Evolutionary conservation across 1,139 yeast species (phyloP).

Genomic region (Lodderomyces parapsilosis): DNA sequence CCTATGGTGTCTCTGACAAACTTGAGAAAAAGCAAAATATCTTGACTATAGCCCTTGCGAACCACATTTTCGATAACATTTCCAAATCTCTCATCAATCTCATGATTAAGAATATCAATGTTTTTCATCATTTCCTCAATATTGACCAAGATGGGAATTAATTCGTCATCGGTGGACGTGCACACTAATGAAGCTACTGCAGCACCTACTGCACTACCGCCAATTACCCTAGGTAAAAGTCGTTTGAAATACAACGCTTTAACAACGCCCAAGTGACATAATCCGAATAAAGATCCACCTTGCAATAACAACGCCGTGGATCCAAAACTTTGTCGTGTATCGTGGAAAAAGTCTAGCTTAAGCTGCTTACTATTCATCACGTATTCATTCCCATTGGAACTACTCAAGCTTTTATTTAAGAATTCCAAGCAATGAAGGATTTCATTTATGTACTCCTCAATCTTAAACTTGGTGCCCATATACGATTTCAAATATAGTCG

Average conservation of each 20-base stretch:
- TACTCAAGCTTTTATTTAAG: constrained; percentile 41
- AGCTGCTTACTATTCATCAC: constrained; percentile 55
- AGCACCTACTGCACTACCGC: constrained; percentile 96
- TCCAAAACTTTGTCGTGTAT: constrained; percentile 87
- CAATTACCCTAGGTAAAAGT: constrained; percentile 76
- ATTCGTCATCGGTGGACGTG: constrained; percentile 57
- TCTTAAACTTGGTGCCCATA: constrained; percentile 82
- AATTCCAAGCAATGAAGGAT: constrained; percentile 68
- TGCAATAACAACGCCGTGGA: constrained; percentile 86
- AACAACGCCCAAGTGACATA: constrained; percentile 91
- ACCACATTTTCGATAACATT: constrained; percentile 67
- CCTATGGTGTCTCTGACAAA: constrained; percentile 80
- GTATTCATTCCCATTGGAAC: constrained; percentile 29
- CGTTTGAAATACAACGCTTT: constrained; percentile 74
- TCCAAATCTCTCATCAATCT: constrained; percentile 64
- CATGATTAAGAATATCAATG: constrained; percentile 47
- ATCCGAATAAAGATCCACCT: constrained; percentile 92
- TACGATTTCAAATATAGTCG: constrained; percentile 78
- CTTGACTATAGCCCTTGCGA: constrained; percentile 79
- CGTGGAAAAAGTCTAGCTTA: constrained; percentile 83
- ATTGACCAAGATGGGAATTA: constrained; percentile 46
- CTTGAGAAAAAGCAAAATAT: constrained; percentile 72
- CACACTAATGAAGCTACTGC: constrained; percentile 87
- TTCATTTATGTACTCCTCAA: constrained; percentile 82
- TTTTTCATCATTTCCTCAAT: constrained; percentile 53